Conservation (phyloP, 495 filamentous ascomycete genomes). For the Evernia prunastri region DNA sequence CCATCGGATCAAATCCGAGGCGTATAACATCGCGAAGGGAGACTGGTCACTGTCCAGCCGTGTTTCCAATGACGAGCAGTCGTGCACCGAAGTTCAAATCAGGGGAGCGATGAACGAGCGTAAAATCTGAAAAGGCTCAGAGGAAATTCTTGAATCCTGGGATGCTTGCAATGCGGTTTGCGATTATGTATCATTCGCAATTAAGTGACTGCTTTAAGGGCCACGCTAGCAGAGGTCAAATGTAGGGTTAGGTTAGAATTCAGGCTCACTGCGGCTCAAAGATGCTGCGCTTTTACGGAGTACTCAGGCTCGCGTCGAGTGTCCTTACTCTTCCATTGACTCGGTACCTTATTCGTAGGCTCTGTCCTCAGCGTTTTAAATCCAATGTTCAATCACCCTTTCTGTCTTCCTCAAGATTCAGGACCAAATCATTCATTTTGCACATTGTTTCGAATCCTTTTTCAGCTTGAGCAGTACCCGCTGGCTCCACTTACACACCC, state of each 20-base stretch:
- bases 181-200: too few species aligned
- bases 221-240: too few species aligned
- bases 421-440: background rate
- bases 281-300: too few species aligned
- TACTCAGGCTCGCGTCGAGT: too few species aligned
- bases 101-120: background rate
- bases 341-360: background rate
- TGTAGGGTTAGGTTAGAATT: too few species aligned
- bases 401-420: background rate
- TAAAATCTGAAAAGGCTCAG: background rate
- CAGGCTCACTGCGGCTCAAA: too few species aligned
- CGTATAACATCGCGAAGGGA: conserved; percentile 36
- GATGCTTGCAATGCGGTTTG: too few species aligned
- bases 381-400: background rate
- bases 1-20: conserved; percentile 50
- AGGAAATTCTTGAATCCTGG: too few species aligned
- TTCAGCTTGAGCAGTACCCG: background rate
- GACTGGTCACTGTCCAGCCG: too few species aligned
- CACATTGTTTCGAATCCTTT: background rate
- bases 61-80: background rate
- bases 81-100: background rate
- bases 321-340: background rate
- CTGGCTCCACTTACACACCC: background rate
- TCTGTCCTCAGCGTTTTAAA: background rate
- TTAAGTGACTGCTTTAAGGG: too few species aligned